phyloP scores from a whole-genome alignment of 2,329 filamentous ascomycete genomes.

The Botrytis byssoidea region DNA sequence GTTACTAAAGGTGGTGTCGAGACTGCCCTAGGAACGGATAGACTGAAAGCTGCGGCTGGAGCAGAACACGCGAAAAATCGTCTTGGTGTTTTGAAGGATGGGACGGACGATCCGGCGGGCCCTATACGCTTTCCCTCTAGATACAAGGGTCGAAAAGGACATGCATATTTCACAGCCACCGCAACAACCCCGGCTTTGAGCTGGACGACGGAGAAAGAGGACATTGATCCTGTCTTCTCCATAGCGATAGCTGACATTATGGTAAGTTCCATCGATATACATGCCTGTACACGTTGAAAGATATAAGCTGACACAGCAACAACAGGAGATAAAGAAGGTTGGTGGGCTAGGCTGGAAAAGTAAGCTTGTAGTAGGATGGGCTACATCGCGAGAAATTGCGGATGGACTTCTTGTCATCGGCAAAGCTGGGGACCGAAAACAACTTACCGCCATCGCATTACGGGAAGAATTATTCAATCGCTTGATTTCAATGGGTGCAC shows the following conservation, averaged over 20 bases:
- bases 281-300: background rate
- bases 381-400: constrained; percentile 68
- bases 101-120: constrained; percentile 52
- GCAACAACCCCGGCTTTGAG: constrained; percentile 65
- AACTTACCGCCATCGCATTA: constrained; percentile 68
- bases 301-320: background rate
- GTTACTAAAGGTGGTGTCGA: constrained; percentile 64
- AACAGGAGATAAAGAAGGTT: constrained; percentile 68
- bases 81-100: constrained; percentile 61
- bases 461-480: constrained; percentile 81
- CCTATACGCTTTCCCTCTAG: constrained; percentile 76
- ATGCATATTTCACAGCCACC: constrained; percentile 66
- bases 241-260: constrained; percentile 68
- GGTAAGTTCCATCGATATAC: constrained; percentile 19
- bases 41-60: constrained; percentile 58
- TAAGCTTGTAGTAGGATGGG: constrained; percentile 79
- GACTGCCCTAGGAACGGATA: constrained; percentile 69
- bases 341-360: constrained; percentile 83
- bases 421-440: constrained; percentile 51
- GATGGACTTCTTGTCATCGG: constrained; percentile 58
- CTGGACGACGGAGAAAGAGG: constrained; percentile 45
- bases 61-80: constrained; percentile 65
- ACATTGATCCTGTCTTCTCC: constrained; percentile 63
- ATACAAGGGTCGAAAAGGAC: constrained; percentile 68
- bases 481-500: constrained; percentile 69